These are phyloP conservation scores for Mortierella sp. DNA, from an alignment of 371 early-diverging fungal species.

Conservation along the genomic window DNA sequence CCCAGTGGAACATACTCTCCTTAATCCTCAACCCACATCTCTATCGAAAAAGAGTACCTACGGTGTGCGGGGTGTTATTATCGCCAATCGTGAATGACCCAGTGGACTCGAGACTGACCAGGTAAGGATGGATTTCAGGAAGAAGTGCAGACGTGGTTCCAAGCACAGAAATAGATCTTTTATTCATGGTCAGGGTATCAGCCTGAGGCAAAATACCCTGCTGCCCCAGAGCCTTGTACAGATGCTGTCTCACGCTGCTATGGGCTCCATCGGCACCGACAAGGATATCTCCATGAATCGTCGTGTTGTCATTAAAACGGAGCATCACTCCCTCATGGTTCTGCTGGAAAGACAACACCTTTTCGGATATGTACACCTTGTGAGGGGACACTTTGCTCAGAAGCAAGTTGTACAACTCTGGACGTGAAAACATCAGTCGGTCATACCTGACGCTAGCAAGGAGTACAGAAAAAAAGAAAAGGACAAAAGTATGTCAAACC, in stretches of 20 bases:
- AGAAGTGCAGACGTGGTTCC: conserved; percentile 17
- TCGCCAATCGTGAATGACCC: no score
- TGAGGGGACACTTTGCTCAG: conserved; percentile 6
- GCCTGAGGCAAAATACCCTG: background rate
- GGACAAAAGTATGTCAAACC: background rate
- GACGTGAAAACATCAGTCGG: conserved; percentile 9
- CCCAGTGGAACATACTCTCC: no score
- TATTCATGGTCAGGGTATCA: background rate
- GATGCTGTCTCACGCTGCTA: conserved; percentile 23
- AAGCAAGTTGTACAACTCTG: conserved; percentile 20
- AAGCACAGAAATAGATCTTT: conserved; percentile 14
- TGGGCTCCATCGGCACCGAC: conserved; percentile 43
- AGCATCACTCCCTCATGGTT: conserved; percentile 25
- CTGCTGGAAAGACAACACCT: background rate
- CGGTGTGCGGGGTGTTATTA: no score
- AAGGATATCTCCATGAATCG: conserved; percentile 25
- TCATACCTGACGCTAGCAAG: conserved; percentile 3
- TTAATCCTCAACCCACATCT: no score
- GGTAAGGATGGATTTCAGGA: no score
- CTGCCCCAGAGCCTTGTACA: conserved; percentile 15
- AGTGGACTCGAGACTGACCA: no score
- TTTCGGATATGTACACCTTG: conserved; percentile 17
- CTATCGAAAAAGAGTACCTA: no score
- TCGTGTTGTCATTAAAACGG: conserved; percentile 3
- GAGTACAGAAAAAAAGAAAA: background rate